Conservation (phyloP, 495 filamentous ascomycete genomes). For the Trichoderma gamsii region DNA sequence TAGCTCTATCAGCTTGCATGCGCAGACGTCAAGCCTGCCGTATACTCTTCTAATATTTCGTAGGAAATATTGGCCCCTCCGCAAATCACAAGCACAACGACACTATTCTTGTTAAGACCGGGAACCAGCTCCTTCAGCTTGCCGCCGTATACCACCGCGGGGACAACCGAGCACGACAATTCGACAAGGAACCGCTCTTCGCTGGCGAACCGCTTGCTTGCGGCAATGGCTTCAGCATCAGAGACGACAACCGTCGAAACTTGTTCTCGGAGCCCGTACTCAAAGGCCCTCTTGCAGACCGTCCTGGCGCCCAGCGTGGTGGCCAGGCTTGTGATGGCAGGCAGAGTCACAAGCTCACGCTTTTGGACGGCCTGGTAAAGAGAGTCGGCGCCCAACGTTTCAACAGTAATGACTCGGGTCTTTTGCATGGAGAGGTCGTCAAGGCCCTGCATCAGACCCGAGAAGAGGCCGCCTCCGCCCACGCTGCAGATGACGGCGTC, state of each 20-base stretch:
- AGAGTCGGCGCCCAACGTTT: conserved; percentile 74
- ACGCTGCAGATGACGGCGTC: conserved; percentile 78
- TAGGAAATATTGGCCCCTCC: conserved; percentile 7
- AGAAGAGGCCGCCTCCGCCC: conserved; percentile 82
- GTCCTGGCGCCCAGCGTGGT: conserved; percentile 68
- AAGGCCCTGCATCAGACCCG: conserved; percentile 70
- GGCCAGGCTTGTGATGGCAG: conserved; percentile 73
- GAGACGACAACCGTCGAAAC: conserved; percentile 65
- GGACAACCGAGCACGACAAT: conserved; percentile 73
- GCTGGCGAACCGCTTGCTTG: conserved; percentile 68
- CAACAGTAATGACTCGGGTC: conserved; percentile 67
- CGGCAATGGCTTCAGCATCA: conserved; percentile 76
- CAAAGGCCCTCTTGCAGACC: conserved; percentile 67
- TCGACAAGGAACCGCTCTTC: conserved; percentile 81
- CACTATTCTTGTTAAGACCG: neutral
- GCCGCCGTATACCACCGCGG: conserved; percentile 61
- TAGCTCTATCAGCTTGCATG: neutral
- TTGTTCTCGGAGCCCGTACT: conserved; percentile 45
- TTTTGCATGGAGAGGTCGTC: conserved; percentile 36
- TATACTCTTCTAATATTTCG: neutral
- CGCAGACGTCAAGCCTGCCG: neutral
- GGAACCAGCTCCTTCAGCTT: conserved; percentile 33
- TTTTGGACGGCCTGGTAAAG: conserved; percentile 55
- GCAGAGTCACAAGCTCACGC: conserved; percentile 58
- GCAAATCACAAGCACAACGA: conserved; percentile 3